A percentile compares a stretch with the other conserved stretches of the same genome.
Evolutionary conservation across 1,284 basidiomycete species (phyloP).

Genomic region (Coriolopsis trogii): DNA sequence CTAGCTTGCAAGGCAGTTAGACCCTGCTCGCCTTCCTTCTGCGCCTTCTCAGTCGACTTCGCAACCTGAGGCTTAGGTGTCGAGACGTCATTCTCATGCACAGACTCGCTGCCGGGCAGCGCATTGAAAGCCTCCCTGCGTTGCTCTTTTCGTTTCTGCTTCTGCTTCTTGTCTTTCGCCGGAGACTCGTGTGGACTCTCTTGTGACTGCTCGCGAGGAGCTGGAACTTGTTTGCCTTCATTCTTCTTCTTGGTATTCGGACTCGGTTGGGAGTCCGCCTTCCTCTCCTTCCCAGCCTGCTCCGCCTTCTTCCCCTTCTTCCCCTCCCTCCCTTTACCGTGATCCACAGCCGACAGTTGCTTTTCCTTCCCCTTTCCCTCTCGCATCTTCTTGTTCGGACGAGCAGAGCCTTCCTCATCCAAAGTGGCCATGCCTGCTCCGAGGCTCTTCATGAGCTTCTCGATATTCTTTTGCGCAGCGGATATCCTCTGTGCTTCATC

Average conservation of each 20-base stretch:
- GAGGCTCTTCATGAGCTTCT: constrained; percentile 75
- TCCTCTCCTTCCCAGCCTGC: constrained; percentile 43
- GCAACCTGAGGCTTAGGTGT: background rate
- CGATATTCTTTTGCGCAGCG: constrained; percentile 67
- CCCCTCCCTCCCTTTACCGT: constrained; percentile 7
- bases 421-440: constrained; percentile 31
- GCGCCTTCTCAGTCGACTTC: background rate
- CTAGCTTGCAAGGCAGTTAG: constrained; percentile 75
- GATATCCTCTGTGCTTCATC: constrained; percentile 44
- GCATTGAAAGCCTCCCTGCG: constrained; percentile 3
- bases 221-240: constrained; percentile 3
- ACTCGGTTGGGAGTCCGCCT: constrained; percentile 21
- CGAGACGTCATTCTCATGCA: background rate
- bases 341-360: background rate
- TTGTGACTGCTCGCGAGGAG: background rate
- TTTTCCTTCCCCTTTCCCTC: constrained; percentile 15
- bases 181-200: background rate
- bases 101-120: background rate
- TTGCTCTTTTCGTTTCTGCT: constrained; percentile 22
- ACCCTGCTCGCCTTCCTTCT: constrained; percentile 25
- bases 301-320: constrained; percentile 28
- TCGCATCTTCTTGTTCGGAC: constrained; percentile 20
- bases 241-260: constrained; percentile 31
- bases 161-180: constrained; percentile 18
- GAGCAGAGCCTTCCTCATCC: constrained; percentile 1